phyloP scores from a whole-genome alignment of 805 yeast species.

The Cyberlindnera nakhonratchasimensis region DNA sequence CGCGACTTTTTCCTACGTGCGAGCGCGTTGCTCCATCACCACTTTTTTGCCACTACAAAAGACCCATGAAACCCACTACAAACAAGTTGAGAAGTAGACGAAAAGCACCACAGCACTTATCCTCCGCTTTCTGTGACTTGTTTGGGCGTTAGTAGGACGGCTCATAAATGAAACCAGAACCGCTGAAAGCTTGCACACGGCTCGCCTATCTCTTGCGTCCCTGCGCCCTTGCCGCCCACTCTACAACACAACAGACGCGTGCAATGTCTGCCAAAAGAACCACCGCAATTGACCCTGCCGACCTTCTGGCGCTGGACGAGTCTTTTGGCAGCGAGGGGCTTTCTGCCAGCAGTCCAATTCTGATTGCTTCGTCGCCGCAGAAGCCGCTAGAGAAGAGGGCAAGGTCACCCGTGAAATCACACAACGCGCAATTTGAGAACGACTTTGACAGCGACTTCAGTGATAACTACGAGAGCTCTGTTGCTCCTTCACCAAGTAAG shows the following conservation, averaged over 20 bases:
- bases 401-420: constrained; percentile 12
- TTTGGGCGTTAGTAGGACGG: too few relatives aligned
- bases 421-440: constrained; percentile 17
- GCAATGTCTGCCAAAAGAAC: not conserved
- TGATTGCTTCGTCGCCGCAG: not conserved
- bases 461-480: too few relatives aligned
- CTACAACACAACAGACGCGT: not conserved
- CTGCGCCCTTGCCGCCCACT: constrained; percentile 5
- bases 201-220: constrained; percentile 10
- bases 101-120: too few relatives aligned
- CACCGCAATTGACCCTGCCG: constrained; percentile 16
- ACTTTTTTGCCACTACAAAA: constrained; percentile 1
- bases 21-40: not conserved
- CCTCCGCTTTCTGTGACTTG: too few relatives aligned
- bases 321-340: constrained; percentile 12
- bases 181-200: constrained; percentile 6
- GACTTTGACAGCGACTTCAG: constrained; percentile 16
- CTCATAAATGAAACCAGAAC: constrained; percentile 2
- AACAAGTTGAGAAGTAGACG: too few relatives aligned
- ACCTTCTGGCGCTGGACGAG: constrained; percentile 22
- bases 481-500: too few relatives aligned
- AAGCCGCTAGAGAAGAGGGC: too few relatives aligned
- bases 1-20: constrained; percentile 2
- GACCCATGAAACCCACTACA: not conserved
- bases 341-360: not conserved